Evolutionary conservation across 768 basidiomycete species (phyloP), one percentile per base, ranked within the genome.

Genomic region (Termitomyces heimii): DNA sequence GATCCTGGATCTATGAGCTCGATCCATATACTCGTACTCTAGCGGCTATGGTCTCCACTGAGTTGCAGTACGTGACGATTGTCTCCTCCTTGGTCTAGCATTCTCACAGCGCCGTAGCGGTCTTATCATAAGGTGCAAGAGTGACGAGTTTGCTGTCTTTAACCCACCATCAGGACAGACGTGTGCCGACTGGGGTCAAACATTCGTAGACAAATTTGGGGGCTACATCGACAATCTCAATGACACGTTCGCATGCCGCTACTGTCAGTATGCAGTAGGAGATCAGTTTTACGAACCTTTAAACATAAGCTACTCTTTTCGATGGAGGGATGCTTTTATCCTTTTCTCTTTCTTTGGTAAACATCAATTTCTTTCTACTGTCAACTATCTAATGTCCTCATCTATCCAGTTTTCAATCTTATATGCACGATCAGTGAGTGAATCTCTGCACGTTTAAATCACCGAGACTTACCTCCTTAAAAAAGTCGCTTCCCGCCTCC

Each of bases 1-100:
- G 80, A 60, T 77, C 75, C n/a, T 93, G 90, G 89, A 69, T 92
- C 16, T 93, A 93, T 69, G 76, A 84, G 59, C 71, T 88, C 8
- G 74, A 76, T 45, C 90, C 91, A 0, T 89, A 84, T 68, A 91
- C 88, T 0, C 81, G 88, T 24, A 75, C 82, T 12, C 69, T 92
- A 26, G 78, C 84, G 6, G 82, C 90, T 18, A 86, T 93, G 77
- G 71, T 92, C 31, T 82, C 88, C 0, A 92, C 88, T 5, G 91
- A 90, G 63, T 75, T 94, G 10, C 82, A 89, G 83, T 85, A 63
- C 55, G 77, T 67, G 18, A 8, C 14, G n/a, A 26, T 10, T 5
- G 49, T 20, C 18, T 56, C 2, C 22, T 8, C 22, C n/a, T 13
- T 22, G 28, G 26, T n/a, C 46, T 37, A 32, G 18, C 10, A 37